A percentile compares a stretch with the other conserved stretches of the same genome.
Conservation (phyloP, 805 yeast genomes). For the Wickerhamomyces alni region DNA sequence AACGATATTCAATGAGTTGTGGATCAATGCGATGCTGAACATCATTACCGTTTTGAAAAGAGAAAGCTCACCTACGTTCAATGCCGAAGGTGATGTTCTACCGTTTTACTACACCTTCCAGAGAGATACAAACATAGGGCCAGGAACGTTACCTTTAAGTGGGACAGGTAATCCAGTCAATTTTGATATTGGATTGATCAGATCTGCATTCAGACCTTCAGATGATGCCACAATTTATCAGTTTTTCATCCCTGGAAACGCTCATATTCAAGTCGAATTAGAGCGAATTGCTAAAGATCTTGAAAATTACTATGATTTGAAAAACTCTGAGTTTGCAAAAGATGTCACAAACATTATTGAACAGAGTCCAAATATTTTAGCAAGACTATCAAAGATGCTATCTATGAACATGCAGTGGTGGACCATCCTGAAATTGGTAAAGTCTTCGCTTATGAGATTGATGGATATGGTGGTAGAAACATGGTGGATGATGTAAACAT, state of each 20-base stretch:
- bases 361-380: constrained; percentile 33
- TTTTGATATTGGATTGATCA: constrained; percentile 58
- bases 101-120: constrained; percentile 61
- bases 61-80: constrained; percentile 59
- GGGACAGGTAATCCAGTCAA: constrained; percentile 87
- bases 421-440: constrained; percentile 64
- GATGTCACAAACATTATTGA: constrained; percentile 27
- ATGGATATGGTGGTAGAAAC: constrained; percentile 70
- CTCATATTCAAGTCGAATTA: constrained; percentile 65
- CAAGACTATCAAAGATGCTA: constrained; percentile 42
- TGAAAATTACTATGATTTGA: constrained; percentile 7
- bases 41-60: constrained; percentile 47
- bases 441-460: constrained; percentile 85
- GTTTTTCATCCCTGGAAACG: constrained; percentile 81
- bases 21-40: constrained; percentile 55
- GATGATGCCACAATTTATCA: constrained; percentile 83
- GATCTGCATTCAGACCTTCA: constrained; percentile 83
- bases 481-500: constrained; percentile 91
- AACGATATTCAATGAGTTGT: constrained; percentile 35
- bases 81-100: constrained; percentile 31
- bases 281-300: constrained; percentile 25
- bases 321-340: constrained; percentile 10
- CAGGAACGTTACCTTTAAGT: constrained; percentile 72
- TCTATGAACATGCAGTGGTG: constrained; percentile 58
- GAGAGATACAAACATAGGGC: constrained; percentile 65